Evolutionary conservation across 1,284 basidiomycete species (phyloP).

Genomic region (Cutaneotrichosporon daszewskae): DNA sequence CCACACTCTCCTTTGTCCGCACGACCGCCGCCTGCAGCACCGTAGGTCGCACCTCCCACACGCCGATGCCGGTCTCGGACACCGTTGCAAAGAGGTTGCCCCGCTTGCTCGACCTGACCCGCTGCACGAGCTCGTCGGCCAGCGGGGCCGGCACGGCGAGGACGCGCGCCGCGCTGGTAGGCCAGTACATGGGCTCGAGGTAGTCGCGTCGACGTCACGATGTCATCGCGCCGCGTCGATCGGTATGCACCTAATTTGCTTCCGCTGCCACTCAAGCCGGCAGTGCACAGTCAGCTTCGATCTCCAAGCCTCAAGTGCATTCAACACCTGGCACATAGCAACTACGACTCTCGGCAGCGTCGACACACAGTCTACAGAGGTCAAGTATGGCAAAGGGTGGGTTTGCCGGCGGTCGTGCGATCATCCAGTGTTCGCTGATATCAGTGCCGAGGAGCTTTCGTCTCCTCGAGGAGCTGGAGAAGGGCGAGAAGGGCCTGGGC

Average conservation of each 20-base stretch:
- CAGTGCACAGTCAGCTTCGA: too few relatives aligned
- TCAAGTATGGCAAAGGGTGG: too few relatives aligned
- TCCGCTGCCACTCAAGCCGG: too few relatives aligned
- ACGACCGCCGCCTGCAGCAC: slow-evolving; percentile 67
- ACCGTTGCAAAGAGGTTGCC: slow-evolving; percentile 73
- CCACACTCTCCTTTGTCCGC: slow-evolving; percentile 67
- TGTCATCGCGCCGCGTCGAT: too few relatives aligned
- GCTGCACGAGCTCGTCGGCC: slow-evolving; percentile 54
- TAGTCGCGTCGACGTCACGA: too few relatives aligned
- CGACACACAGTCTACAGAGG: too few relatives aligned
- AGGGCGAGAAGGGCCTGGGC: slow-evolving; percentile 98
- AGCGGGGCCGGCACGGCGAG: slow-evolving; percentile 27
- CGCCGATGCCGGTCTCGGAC: slow-evolving; percentile 60
- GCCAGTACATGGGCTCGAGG: slow-evolving; percentile 48
- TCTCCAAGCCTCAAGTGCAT: too few relatives aligned
- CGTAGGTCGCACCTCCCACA: slow-evolving; percentile 80
- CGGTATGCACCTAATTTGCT: too few relatives aligned
- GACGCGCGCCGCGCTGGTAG: slow-evolving; percentile 32
- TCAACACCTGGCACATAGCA: too few relatives aligned
- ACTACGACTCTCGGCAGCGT: too few relatives aligned
- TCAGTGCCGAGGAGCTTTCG: slow-evolving; percentile 94
- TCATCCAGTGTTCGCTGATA: too few relatives aligned
- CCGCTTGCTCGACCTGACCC: slow-evolving; percentile 60
- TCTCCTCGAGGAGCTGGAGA: slow-evolving; percentile 94
- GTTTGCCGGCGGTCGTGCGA: too few relatives aligned